These are phyloP conservation scores for Wickerhamomyces mucosus DNA, from an alignment of 805 yeast genomes.

Conservation along the genomic window DNA sequence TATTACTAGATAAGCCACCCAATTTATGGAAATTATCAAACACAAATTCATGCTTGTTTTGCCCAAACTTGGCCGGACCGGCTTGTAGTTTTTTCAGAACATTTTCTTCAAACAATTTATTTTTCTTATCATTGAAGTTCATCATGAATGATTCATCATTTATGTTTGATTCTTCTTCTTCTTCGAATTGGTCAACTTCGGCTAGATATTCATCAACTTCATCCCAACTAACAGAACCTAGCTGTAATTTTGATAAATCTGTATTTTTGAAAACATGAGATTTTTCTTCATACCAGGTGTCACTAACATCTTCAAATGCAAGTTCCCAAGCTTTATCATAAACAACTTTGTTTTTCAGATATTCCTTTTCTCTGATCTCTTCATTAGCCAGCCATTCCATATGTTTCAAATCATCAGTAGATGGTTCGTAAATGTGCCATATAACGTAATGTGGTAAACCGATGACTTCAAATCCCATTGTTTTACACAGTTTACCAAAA, in stretches of 20 bases:
- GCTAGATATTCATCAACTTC: slow-evolving; percentile 38
- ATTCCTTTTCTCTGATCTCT: slow-evolving; percentile 55
- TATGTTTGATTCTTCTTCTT: slow-evolving; percentile 2
- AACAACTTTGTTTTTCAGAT: slow-evolving; percentile 51
- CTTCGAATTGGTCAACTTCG: slow-evolving; percentile 15
- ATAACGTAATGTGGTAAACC: slow-evolving; percentile 93
- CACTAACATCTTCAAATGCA: slow-evolving; percentile 70
- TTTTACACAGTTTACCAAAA: slow-evolving; percentile 79
- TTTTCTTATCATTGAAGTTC: slow-evolving; percentile 10
- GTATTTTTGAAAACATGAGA: slow-evolving; percentile 67
- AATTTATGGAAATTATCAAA: slow-evolving; percentile 12
- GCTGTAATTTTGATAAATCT: slow-evolving; percentile 43
- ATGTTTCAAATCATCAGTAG: slow-evolving; percentile 78
- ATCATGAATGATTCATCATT: slow-evolving; percentile 15
- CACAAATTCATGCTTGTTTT: slow-evolving; percentile 9
- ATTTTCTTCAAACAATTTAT: slow-evolving; percentile 14
- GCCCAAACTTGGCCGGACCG: slow-evolving; percentile 15
- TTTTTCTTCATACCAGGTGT: slow-evolving; percentile 66
- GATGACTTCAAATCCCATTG: slow-evolving; percentile 78
- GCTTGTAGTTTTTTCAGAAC: slow-evolving; percentile 11
- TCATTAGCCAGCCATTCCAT: slow-evolving; percentile 88
- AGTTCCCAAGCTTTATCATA: slow-evolving; percentile 66
- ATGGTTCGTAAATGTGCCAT: slow-evolving; percentile 96
- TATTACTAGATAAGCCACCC: slow-evolving; percentile 11
- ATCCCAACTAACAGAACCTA: slow-evolving; percentile 58